Base-by-base conservation (phyloP, 1,284 basidiomycete species). In the Malassezia cuniculi region DNA sequence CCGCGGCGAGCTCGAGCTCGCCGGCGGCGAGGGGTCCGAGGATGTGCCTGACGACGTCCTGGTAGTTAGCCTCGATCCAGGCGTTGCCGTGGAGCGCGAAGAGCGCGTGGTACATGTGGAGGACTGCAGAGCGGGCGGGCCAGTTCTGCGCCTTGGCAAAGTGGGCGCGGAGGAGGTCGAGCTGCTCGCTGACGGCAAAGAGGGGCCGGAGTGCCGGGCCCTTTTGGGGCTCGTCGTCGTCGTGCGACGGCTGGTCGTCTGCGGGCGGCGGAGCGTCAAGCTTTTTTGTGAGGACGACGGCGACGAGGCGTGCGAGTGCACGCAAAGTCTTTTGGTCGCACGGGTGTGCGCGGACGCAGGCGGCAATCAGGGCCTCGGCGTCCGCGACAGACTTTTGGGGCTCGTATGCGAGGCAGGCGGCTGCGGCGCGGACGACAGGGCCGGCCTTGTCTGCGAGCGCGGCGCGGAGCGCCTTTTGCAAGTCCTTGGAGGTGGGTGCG, bases 41-140 rank as follows among this genome's bases (percentile, higher is more conserved):
- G 41, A 95, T 69, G 66, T 97, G 89, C 25, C 72, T 71, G 24
- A 85, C 74, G 40, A 95, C 76, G 25, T 80, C 72, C 8, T 77
- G 72, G 57, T 93, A 97, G 64, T 90, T 82, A 19, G 70, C 67
- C 63, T 94, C 87, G 28, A 86, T 78, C 68, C 85, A 97, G 1
- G 69, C 65, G 0, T 78, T 49, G 0, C 87, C 90, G 5, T 95
- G 77, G 6, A 75, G 72, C 1, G 75, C 76, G 40, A 95, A 74
- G 1, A 93, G 69, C 0, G 81, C 77, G 2, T 79, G 76, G 59
- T 95, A 95, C 52, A 85, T 80, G 55, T 93, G 85, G 60, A 94
- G 80, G 22, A 95, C 75, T 5, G 85, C 86, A 27, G 12, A n/a
- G 8, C 42, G 42, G 19, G 32, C 42, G 4, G 10, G 21, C 32